Evolutionary conservation across 306 rosid genomes (phyloP).

Genomic region (Medicago ruthenica): DNA sequence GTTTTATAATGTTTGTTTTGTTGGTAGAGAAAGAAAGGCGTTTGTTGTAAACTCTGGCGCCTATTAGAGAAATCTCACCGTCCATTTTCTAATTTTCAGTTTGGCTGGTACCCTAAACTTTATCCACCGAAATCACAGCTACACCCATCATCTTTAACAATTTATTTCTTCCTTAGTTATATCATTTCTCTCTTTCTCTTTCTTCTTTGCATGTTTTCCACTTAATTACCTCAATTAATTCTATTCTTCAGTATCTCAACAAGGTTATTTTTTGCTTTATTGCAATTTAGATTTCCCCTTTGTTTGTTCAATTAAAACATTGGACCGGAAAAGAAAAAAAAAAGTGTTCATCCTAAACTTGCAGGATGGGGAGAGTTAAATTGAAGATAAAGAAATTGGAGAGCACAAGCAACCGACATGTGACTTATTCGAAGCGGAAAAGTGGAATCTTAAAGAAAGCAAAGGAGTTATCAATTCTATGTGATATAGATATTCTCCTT

Average conservation of each 20-base stretch:
- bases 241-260: not conserved
- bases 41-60: not conserved
- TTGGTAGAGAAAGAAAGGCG: not conserved
- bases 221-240: not conserved
- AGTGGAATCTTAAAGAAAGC: slow-evolving; percentile 83
- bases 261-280: slow-evolving; percentile 34
- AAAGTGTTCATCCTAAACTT: slow-evolving; percentile 11
- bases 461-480: slow-evolving; percentile 69
- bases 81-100: slow-evolving; percentile 38
- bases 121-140: slow-evolving; percentile 68
- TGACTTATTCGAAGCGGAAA: slow-evolving; percentile 73
- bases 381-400: slow-evolving; percentile 82
- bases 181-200: slow-evolving; percentile 31
- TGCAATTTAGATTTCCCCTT: not conserved
- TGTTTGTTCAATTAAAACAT: not conserved
- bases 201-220: not conserved
- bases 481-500: slow-evolving; percentile 70
- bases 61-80: slow-evolving; percentile 28
- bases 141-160: slow-evolving; percentile 55
- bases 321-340: not conserved
- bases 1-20: not conserved
- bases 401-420: slow-evolving; percentile 71
- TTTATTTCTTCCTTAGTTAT: slow-evolving; percentile 41
- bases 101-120: slow-evolving; percentile 55
- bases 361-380: slow-evolving; percentile 89